Evolutionary conservation across 2,329 filamentous ascomycete species (phyloP).

Genomic region (Phaeosphaeria sp.): DNA sequence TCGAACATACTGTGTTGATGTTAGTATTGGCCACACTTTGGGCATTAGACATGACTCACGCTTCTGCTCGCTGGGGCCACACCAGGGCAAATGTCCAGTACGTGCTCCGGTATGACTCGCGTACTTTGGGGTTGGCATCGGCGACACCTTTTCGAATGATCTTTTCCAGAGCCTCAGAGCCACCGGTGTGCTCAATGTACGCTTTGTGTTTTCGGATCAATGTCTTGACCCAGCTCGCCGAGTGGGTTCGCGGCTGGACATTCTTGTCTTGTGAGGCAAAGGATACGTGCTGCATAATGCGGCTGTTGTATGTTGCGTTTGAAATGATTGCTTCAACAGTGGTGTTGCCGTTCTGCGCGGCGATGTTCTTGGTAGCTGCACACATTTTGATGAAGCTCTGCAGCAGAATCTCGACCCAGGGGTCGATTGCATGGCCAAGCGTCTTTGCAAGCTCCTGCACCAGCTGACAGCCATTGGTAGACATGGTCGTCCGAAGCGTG

Average conservation of each 20-base stretch:
- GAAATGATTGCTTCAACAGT: conserved; percentile 83
- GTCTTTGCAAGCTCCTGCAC: conserved; percentile 83
- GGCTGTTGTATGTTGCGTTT: conserved; percentile 77
- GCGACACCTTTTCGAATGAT: conserved; percentile 86
- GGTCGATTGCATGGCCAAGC: conserved; percentile 79
- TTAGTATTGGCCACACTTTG: too few relatives aligned
- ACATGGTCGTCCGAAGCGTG: conserved; percentile 87
- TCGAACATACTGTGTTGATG: conserved; percentile 70
- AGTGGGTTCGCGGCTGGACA: conserved; percentile 80
- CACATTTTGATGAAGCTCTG: conserved; percentile 90
- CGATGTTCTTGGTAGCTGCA: conserved; percentile 90
- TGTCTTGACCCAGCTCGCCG: conserved; percentile 82
- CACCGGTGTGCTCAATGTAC: conserved; percentile 83
- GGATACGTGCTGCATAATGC: conserved; percentile 86
- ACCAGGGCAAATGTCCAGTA: conserved; percentile 83
- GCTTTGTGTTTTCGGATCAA: conserved; percentile 82
- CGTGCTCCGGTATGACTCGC: conserved; percentile 82
- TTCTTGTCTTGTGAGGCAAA: conserved; percentile 91
- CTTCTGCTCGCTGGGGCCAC: conserved; percentile 79
- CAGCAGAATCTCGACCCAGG: conserved; percentile 88
- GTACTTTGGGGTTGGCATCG: conserved; percentile 88
- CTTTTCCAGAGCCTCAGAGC: conserved; percentile 83
- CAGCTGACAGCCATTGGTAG: conserved; percentile 81
- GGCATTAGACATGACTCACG: too few relatives aligned
- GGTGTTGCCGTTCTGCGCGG: conserved; percentile 79